These are phyloP conservation scores for Geosiphon pyriformis DNA, from an alignment of 192 early-diverging fungal species.

Conservation along the genomic window DNA sequence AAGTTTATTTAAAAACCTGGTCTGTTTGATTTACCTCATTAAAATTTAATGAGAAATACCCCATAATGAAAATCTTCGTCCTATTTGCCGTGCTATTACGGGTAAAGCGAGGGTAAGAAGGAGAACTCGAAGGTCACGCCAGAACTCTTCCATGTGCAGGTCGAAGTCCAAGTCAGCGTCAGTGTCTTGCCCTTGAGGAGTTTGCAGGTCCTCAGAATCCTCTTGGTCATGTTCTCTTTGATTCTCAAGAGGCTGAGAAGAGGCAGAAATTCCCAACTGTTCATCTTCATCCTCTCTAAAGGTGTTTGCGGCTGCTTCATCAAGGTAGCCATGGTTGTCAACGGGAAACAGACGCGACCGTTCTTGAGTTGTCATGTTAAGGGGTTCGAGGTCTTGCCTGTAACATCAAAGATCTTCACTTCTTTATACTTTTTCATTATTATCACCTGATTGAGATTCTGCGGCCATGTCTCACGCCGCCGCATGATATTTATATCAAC, in stretches of 20 bases:
- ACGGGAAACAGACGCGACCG: neutral
- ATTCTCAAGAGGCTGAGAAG: neutral
- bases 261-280: too few relatives aligned
- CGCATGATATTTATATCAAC: too few relatives aligned
- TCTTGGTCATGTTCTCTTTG: neutral
- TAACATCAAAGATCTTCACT: too few relatives aligned
- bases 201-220: neutral
- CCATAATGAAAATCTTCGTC: conserved; percentile 23
- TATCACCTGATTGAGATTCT: too few relatives aligned
- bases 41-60: neutral
- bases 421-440: too few relatives aligned
- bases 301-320: neutral
- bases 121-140: neutral
- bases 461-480: too few relatives aligned
- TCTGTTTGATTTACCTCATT: neutral
- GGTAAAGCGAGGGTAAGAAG: conserved; percentile 14
- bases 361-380: neutral
- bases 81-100: conserved; percentile 8
- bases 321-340: conserved; percentile 15
- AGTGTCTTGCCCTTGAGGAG: neutral
- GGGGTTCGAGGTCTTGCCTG: too few relatives aligned
- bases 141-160: neutral
- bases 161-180: conserved; percentile 11
- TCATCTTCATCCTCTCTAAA: neutral
- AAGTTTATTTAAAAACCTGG: neutral